Base-by-base conservation (phyloP, 306 rosid genomes). In the Gastrolobium villosum region DNA sequence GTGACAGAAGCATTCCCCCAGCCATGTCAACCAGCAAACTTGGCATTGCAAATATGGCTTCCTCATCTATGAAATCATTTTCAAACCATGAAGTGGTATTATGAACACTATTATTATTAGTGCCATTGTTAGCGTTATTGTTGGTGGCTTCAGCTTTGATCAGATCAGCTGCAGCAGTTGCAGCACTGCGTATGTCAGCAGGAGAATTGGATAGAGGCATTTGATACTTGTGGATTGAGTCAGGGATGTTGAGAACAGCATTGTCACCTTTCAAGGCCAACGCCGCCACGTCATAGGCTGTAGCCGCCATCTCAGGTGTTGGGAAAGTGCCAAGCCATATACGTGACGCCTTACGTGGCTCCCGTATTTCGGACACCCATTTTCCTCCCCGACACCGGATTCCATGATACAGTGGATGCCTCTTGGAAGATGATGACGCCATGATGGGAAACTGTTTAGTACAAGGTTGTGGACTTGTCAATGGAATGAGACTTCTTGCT, bases 261-360 rank as follows among this genome's bases (percentile, higher is more conserved):
- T 84, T 82, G 34, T 53, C 14, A 1, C 97, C 93, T 76, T 87
- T 92, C 20, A 92, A 87, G 36, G 97, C 92, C 1, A 90, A 44
- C 0, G 91, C 88, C 0, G 96, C 97, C 7, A 86, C 94, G 55
- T 92, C 97, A 9, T 87, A 87, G 82, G 97, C 97, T 0, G 94
- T 91, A 1, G 96, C 97, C 0, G 97, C 97, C 97, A 92, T 92
- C 75, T 92, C 97, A 35, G 96, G 72, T 0, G 89, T 64, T 0
- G 88, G 84, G 81, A 85, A 92, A 0, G 97, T 90, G 3, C 97
- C 97, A 1, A 92, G 92, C 97, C 97, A 92, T 73, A 92, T 92
- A 2, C 97, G 87, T 0, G 89, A 88, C 11, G 89, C 82, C 81
- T 88, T 88, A 6, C 92, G 88, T 1, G 97, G 97, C 84, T 92